A percentile compares a stretch with the other conserved stretches of the same genome.
These are phyloP conservation scores for Tilletia horrida DNA, from an alignment of 1,284 basidiomycete genomes.

Conservation along the genomic window DNA sequence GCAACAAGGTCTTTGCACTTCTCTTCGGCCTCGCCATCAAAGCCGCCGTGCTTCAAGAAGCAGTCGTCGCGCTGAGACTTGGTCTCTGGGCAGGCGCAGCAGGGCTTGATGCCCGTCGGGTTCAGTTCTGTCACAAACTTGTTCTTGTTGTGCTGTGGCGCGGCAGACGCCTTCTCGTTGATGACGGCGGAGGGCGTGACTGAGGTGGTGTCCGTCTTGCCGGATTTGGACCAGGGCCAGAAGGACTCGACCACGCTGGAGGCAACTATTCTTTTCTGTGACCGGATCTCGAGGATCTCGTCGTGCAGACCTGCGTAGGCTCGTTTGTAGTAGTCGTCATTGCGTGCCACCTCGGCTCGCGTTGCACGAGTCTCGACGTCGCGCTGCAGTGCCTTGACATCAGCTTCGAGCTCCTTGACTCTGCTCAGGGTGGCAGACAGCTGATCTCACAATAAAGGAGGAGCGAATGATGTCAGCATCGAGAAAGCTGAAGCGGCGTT, in stretches of 20 bases:
- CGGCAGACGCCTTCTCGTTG: too few species aligned
- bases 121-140: slow-evolving; percentile 62
- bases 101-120: slow-evolving; percentile 88
- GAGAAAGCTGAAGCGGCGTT: too few species aligned
- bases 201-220: background rate
- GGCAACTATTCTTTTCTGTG: background rate
- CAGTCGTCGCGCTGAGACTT: slow-evolving; percentile 88
- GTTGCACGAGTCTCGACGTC: background rate
- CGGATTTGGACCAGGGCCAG: background rate
- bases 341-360: background rate
- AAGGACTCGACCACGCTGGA: background rate
- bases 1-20: slow-evolving; percentile 77
- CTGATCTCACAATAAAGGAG: too few species aligned
- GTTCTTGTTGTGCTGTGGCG: slow-evolving; percentile 17
- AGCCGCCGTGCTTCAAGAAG: slow-evolving; percentile 69
- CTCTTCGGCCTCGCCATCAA: slow-evolving; percentile 64
- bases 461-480: too few species aligned
- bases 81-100: slow-evolving; percentile 92
- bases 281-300: background rate
- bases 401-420: background rate
- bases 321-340: background rate
- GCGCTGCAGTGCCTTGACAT: background rate
- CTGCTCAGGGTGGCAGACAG: background rate
- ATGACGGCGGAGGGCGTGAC: background rate
- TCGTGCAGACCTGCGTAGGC: background rate